Evolutionary conservation across 768 basidiomycete species (phyloP).

Genomic region (Serpula lacrymans): DNA sequence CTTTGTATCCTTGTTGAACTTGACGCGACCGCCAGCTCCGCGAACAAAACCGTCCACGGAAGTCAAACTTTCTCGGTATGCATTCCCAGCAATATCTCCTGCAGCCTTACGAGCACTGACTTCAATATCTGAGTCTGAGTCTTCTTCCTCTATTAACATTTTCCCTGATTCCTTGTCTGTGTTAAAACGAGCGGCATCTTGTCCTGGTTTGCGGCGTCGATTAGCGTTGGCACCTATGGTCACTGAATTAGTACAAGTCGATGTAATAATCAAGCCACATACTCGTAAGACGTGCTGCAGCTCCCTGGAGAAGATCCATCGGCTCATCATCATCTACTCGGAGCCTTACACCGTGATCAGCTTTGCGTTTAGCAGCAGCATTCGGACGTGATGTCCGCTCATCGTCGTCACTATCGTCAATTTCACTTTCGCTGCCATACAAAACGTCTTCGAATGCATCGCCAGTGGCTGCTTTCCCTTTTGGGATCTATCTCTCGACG

Average conservation of each 20-base stretch:
- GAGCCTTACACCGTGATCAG: conserved; percentile 57
- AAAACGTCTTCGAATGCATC: conserved; percentile 97
- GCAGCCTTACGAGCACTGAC: conserved; percentile 37
- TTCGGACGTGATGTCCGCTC: conserved; percentile 24
- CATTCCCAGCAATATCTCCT: conserved; percentile 63
- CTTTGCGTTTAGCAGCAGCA: conserved; percentile 34
- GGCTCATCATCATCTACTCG: conserved; percentile 90
- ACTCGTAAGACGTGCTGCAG: conserved; percentile 68
- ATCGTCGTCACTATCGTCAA: conserved; percentile 70
- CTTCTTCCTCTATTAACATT: conserved; percentile 68
- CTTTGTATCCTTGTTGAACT: conserved; percentile 97
- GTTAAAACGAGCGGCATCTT: conserved; percentile 85
- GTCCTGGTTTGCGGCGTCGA: conserved; percentile 73
- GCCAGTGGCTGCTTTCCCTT: conserved; percentile 54
- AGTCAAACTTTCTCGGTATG: conserved; percentile 79
- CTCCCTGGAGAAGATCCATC: conserved; percentile 89
- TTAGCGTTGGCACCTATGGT: conserved; percentile 39
- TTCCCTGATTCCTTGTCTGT: conserved; percentile 80
- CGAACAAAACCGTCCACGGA: conserved; percentile 90
- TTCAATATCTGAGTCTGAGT: conserved; percentile 43
- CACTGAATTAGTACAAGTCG: conserved; percentile 1
- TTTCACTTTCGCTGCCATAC: conserved; percentile 94
- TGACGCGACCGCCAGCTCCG: conserved; percentile 78
- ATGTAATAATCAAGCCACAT: conserved; percentile 23
- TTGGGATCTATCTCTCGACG: conserved; percentile 33